Percentiles rank a stretch among this genome's conserved stretches.
These are phyloP conservation scores for Annulohypoxylon nitens DNA, from an alignment of 495 filamentous ascomycete species.

Conservation along the genomic window DNA sequence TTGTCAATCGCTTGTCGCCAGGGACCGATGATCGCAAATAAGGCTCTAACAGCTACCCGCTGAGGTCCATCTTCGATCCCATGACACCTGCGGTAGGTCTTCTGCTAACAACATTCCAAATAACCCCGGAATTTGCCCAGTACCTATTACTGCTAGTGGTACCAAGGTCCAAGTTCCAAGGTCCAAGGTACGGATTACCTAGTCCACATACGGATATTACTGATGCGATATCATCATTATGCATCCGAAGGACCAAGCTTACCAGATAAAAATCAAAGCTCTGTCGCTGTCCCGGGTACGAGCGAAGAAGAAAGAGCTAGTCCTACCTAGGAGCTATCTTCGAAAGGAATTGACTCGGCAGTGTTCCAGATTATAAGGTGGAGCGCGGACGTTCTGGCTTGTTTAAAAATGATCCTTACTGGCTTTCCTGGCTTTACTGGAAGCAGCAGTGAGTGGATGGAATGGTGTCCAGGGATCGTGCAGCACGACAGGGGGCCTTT, in stretches of 20 bases:
- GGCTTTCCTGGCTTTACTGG: neutral
- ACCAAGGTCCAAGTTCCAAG: neutral
- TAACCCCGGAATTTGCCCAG: neutral
- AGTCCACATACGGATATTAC: neutral
- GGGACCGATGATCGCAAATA: neutral
- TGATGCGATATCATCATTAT: conserved; percentile 4
- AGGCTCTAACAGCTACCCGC: neutral
- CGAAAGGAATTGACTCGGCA: conserved; percentile 11
- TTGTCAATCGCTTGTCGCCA: too few species aligned
- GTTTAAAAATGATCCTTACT: neutral
- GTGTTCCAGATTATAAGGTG: conserved; percentile 12
- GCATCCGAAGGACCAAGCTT: conserved; percentile 1
- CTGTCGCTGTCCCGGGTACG: neutral
- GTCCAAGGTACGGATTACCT: neutral
- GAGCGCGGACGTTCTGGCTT: neutral
- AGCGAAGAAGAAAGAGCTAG: conserved; percentile 4
- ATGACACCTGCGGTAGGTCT: neutral
- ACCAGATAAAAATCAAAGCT: neutral
- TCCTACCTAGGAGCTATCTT: conserved; percentile 5
- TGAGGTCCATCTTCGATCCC: neutral
- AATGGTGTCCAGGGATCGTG: conserved; percentile 33
- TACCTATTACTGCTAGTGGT: neutral
- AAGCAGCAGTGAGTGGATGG: neutral
- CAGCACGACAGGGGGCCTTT: conserved; percentile 24
- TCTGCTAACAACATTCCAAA: conserved; percentile 1